phyloP scores from a whole-genome alignment of 352 stramenopile genomes.

The Pythium scleroteichum region DNA sequence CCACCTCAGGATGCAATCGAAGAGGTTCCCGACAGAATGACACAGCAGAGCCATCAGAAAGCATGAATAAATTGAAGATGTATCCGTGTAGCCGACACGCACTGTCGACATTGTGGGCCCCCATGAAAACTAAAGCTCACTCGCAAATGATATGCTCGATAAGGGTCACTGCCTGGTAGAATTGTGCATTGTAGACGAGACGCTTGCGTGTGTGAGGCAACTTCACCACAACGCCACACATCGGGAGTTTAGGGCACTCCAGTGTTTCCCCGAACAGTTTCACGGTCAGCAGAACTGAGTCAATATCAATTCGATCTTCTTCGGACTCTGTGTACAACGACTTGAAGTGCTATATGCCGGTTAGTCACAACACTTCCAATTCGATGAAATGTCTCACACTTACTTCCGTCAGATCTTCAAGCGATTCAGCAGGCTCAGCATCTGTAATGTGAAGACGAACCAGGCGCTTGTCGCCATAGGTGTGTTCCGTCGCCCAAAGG shows the following conservation, averaged over 20 bases:
- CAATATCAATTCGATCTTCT: neutral
- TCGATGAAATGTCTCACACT: too few species aligned
- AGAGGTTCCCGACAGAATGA: too few species aligned
- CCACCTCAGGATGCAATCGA: too few species aligned
- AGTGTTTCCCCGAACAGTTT: conserved; percentile 10
- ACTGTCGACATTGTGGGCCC: too few species aligned
- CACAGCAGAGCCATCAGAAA: too few species aligned
- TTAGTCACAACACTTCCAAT: too few species aligned
- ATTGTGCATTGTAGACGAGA: conserved; percentile 7
- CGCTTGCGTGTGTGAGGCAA: conserved; percentile 14
- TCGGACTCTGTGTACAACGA: neutral
- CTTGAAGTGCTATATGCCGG: conserved; percentile 14
- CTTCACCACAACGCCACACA: neutral
- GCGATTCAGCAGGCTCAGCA: conserved; percentile 5
- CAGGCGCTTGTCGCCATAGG: neutral
- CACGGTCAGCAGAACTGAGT: conserved; percentile 2
- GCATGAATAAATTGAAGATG: too few species aligned
- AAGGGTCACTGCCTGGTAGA: conserved; percentile 12
- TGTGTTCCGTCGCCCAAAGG: conserved; percentile 11
- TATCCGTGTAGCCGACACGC: too few species aligned
- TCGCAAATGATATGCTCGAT: neutral
- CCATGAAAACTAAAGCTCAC: too few species aligned
- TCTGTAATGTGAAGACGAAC: conserved; percentile 20
- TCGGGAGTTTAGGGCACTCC: conserved; percentile 1
- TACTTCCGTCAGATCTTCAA: conserved; percentile 21